Conservation (phyloP, 1,284 basidiomycete species). For the Cryptococcus sp. region DNA sequence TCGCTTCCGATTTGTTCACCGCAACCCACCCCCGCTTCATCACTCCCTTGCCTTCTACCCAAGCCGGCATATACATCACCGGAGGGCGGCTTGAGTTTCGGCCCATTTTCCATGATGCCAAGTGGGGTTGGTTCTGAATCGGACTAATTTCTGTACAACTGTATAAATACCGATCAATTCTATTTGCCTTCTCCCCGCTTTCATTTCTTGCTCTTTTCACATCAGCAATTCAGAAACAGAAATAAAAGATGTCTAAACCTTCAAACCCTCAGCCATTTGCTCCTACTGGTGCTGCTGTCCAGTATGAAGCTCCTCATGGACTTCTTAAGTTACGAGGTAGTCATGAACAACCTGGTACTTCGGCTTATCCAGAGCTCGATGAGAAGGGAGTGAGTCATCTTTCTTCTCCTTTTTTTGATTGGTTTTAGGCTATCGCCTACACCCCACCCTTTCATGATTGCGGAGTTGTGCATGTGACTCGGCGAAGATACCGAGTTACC, state of each 20-base stretch:
- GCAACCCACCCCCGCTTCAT: too few species aligned
- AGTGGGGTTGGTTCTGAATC: too few species aligned
- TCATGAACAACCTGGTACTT: slow-evolving; percentile 3
- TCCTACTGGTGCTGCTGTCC: not conserved
- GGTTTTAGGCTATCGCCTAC: not conserved
- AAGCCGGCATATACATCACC: too few species aligned
- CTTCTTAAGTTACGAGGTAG: slow-evolving; percentile 22
- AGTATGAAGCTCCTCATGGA: slow-evolving; percentile 1
- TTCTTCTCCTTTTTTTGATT: not conserved
- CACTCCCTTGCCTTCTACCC: too few species aligned
- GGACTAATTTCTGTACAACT: too few species aligned
- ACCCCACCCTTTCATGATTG: not conserved
- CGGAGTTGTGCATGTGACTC: not conserved
- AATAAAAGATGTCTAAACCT: not conserved
- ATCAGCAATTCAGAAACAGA: too few species aligned
- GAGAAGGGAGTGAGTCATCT: slow-evolving; percentile 24
- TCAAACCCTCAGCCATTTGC: not conserved
- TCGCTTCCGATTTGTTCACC: too few species aligned
- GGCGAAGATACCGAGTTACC: not conserved
- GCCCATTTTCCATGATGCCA: too few species aligned
- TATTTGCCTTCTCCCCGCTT: too few species aligned
- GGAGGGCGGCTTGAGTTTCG: too few species aligned
- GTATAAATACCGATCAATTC: too few species aligned
- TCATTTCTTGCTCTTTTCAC: too few species aligned
- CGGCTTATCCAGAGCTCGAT: slow-evolving; percentile 22